A percentile compares a stretch with the other conserved stretches of the same genome.
These are phyloP conservation scores for Salvia hispanica DNA, from an alignment of 257 asterid genomes.

Conservation along the genomic window DNA sequence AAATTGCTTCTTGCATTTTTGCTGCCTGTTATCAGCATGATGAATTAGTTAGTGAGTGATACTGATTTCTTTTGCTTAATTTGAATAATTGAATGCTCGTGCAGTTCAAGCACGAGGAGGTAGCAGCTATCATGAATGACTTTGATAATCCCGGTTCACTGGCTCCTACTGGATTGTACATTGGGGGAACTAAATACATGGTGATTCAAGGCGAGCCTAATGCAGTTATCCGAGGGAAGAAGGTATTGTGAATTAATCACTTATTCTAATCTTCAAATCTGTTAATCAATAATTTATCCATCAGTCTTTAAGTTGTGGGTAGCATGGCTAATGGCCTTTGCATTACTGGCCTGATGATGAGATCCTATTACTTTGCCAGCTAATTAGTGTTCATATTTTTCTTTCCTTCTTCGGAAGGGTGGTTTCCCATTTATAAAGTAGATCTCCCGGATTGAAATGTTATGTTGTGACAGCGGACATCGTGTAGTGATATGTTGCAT, in stretches of 20 bases:
- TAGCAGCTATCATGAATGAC: slow-evolving; percentile 44
- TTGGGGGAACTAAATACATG: slow-evolving; percentile 60
- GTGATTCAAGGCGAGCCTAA: slow-evolving; percentile 66
- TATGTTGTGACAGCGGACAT: slow-evolving; percentile 27
- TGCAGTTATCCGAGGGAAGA: slow-evolving; percentile 68
- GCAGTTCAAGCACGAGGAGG: slow-evolving; percentile 64
- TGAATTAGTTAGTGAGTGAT: slow-evolving; percentile 16
- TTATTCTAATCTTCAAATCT: slow-evolving; percentile 1
- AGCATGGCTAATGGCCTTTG: not conserved
- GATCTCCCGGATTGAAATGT: slow-evolving; percentile 5
- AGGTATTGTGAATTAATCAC: slow-evolving; percentile 40
- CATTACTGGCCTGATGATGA: not conserved
- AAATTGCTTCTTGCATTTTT: too few species aligned
- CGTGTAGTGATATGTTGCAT: slow-evolving; percentile 23
- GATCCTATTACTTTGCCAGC: slow-evolving; percentile 2
- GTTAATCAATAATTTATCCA: not conserved
- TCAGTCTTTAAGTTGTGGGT: not conserved
- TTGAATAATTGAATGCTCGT: not conserved
- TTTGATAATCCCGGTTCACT: slow-evolving; percentile 56
- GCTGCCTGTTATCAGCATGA: too few species aligned
- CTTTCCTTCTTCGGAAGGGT: not conserved
- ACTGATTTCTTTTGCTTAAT: not conserved
- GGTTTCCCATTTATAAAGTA: not conserved
- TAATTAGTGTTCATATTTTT: not conserved
- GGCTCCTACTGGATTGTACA: slow-evolving; percentile 55